Base-by-base conservation (phyloP, 805 yeast genomes). In the Candida pini region DNA sequence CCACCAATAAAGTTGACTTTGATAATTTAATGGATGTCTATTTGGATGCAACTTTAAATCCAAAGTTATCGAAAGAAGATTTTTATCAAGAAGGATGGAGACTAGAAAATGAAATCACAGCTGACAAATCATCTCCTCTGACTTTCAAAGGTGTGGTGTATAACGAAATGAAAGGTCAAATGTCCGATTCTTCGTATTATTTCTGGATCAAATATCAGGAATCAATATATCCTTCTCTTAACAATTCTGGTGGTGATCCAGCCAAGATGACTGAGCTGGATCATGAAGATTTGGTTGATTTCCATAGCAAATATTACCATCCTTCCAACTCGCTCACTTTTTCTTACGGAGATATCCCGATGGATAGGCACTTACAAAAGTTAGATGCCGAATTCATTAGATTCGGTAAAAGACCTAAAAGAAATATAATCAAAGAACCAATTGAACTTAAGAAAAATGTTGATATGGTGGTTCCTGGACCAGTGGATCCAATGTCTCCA, bases 21-120 rank as follows among this genome's bases (percentile, higher is more conserved):
- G 70, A 71, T 21, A 92, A 92, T 52, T 68, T 92, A 53, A 78
- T 88, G 74, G 81, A 77, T 39, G 95, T 92, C 6, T 92, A 92
- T 54, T 64, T 89, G 31, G 95, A 89, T 47, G 78, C 96, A 5
- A 90, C 90, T 0, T 73, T 87, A 38, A 78, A 77, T 45, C 98
- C 98, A 8, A 56, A 86, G 24, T 63, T 92, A 39, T 71, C 81
- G 21, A 71, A 74, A 42, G 80, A 79, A 37, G 97, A 92, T 58
- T 92, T 92, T 54, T 69, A 69, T 43, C 98, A 92, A 63, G 98
- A 92, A 62, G 98, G 98, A 24, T 92, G 98, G 98, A 77, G 98
- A 54, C 63, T 92, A 26, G 98, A 92, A 58, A 76, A 86, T 45
- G 73, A 72, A 34, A 69, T 67, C 34, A 59, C 77, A 5, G 58